phyloP scores from a whole-genome alignment of 495 filamentous ascomycete genomes.

The Trichoderma erinaceum region DNA sequence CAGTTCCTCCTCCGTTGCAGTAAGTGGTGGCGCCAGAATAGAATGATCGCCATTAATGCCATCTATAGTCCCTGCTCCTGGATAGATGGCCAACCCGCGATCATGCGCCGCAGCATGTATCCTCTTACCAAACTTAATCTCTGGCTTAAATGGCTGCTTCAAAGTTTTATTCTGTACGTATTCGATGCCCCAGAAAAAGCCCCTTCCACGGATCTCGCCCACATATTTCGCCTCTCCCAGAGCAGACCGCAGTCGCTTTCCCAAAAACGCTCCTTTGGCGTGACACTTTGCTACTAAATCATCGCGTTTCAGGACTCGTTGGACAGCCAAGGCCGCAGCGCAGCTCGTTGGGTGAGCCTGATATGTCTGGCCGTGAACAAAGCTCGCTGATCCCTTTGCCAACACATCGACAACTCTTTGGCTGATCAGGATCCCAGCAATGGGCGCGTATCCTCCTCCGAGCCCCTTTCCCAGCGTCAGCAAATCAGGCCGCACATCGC shows the following conservation, averaged over 20 bases:
- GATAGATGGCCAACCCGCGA: constrained; percentile 60
- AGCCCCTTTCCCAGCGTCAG: constrained; percentile 64
- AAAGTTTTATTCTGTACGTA: constrained; percentile 41
- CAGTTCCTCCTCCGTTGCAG: constrained; percentile 54
- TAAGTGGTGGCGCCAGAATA: constrained; percentile 70
- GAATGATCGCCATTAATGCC: constrained; percentile 68
- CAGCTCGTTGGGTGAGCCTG: constrained; percentile 55
- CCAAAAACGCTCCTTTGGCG: constrained; percentile 45
- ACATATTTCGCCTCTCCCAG: constrained; percentile 47
- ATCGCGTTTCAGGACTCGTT: constrained; percentile 51
- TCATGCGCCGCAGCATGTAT: constrained; percentile 50
- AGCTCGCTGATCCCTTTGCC: constrained; percentile 50
- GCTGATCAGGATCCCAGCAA: constrained; percentile 54
- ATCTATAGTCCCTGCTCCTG: constrained; percentile 60
- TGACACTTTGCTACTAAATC: constrained; percentile 49
- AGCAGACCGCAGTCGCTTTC: constrained; percentile 34
- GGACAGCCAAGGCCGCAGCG: constrained; percentile 55
- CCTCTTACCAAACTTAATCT: constrained; percentile 35
- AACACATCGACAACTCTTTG: constrained; percentile 49
- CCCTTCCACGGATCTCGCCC: constrained; percentile 54
- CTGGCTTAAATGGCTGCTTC: constrained; percentile 44
- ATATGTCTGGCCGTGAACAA: constrained; percentile 58
- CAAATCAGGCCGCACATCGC: constrained; percentile 38
- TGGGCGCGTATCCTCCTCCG: constrained; percentile 58
- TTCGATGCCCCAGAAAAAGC: constrained; percentile 54